Evolutionary conservation across 352 stramenopile species (phyloP), one percentile per base, ranked within the genome.

Genomic region (Phytophthora uliginosa): DNA sequence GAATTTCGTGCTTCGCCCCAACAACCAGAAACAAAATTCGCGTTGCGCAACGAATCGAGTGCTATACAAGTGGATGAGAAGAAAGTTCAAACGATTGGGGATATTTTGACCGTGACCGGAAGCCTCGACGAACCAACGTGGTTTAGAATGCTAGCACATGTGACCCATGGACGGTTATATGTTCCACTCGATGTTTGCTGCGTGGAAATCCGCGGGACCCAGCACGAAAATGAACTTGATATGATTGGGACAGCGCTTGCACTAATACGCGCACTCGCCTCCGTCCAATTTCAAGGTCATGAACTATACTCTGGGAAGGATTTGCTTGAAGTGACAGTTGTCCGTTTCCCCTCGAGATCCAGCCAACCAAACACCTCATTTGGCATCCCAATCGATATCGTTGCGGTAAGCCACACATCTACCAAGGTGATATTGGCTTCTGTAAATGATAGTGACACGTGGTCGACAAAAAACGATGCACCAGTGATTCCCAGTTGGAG

Each of bases 131-230:
- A 72, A 47, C 40, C 60, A 8, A 66, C 48, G 9, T 62, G 73
- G 54, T 73, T 76, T 69, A 64, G 58, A 53, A 59, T 78, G 45
- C 13, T 45, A 66, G 58, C 26, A 20, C 50, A 40, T 7, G 70
- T 78, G 2, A 17, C n/a, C 15, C 57, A 78, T 50, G 74, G 74
- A 6, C 58, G 12, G 24, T 51, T 81, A 15, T 73, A 18, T 18
- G 53, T 78, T 31, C 70, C 74, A 22, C 58, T 33, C 2, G 58
- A 54, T 28, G 47, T 81, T 28, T 81, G 71, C 34, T 78, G 74
- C 34, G 61, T 81, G 31, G 66, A 76, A 52, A 68, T 81, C 42
- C 66, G 28, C 22, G 22, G 55, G 18, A 55, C 22, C 6, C 42
- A 57, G 12, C 2, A 28, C 9, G 57, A 59, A 38, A 65, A 53